These are phyloP conservation scores for Podaxis mareebaensis DNA, from an alignment of 768 basidiomycete species.

Conservation along the genomic window DNA sequence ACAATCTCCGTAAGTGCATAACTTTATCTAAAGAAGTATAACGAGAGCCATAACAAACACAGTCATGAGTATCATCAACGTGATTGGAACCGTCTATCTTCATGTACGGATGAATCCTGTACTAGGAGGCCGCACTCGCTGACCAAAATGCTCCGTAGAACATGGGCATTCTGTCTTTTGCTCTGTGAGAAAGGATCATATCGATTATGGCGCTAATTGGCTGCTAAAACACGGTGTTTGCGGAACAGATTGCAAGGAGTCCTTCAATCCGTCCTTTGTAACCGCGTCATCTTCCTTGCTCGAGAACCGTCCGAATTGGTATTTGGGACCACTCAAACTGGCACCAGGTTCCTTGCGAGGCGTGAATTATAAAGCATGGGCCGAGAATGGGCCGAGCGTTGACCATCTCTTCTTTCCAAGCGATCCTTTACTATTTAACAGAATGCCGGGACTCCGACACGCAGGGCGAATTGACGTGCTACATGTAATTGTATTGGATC, in stretches of 20 bases:
- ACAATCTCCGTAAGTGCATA: background rate
- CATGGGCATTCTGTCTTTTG: background rate
- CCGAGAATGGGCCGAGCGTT: too few species aligned
- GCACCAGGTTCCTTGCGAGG: background rate
- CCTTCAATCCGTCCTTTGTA: background rate
- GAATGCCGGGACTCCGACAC: too few species aligned
- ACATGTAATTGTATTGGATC: too few species aligned
- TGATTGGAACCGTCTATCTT: background rate
- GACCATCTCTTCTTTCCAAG: too few species aligned
- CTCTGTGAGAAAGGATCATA: background rate
- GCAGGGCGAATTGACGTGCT: too few species aligned
- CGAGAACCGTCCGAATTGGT: background rate
- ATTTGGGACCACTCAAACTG: background rate
- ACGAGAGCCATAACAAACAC: background rate
- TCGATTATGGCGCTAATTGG: too few species aligned
- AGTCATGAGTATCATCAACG: background rate
- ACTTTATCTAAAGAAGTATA: too few species aligned
- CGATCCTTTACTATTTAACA: too few species aligned
- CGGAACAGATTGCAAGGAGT: background rate
- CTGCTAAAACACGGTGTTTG: background rate
- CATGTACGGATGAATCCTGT: background rate
- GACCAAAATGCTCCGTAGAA: background rate
- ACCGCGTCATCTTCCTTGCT: slow-evolving; percentile 3
- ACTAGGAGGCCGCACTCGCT: background rate
- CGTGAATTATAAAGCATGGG: background rate